Base-by-base conservation (phyloP, 495 filamentous ascomycete genomes). In the Penicillium manginii region DNA sequence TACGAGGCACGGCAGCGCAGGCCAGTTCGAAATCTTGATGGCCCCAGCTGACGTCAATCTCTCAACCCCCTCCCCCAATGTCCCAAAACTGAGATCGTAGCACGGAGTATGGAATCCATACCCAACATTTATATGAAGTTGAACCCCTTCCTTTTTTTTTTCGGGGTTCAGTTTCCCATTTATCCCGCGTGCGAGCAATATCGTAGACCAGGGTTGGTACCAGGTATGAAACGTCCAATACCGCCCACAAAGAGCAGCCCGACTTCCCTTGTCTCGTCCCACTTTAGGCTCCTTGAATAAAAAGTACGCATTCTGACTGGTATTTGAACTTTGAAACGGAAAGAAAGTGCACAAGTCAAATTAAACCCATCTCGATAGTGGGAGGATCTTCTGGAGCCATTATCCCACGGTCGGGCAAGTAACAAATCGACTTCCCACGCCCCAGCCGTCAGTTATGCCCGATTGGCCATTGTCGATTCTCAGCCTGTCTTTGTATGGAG, bases 211-310 rank as follows among this genome's bases (percentile, higher is more conserved):
- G 40, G 40, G 4, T 43, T 43, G 40, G 40, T 43, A 43, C 19
- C 40, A 43, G 40, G 40, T 43, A 43, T 43, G 40, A 43, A 43
- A 43, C 40, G 40, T n/a, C 40, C 14, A 21, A 43, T 17, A 43
- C 40, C 2, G 15, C 2, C 18, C 6, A n/a, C 17, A 43, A 43
- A 17, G 40, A 43, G 17, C 15, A 43, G 40, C 40, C 40, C 15
- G 35, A 39, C 11, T 14, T 39, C 35, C 35, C 35, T 39, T n/a
- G 2, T 37, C 35, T 10, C 9, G 40, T 43, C 40, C 40, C 40
- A 43, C 40, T 43, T 43, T 43, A 43, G 40, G 40, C 40, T 43
- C 40, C 40, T 43, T 43, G n/a, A 37, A 37, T 37, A 37, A 43
- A n/a, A 17, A 43, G 7, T 19, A 9, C 17, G 1, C 17, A 17